A percentile compares a stretch with the other conserved stretches of the same genome.
Conservation (phyloP, 257 asterid species). For the Fraxinus cuspidata region DNA sequence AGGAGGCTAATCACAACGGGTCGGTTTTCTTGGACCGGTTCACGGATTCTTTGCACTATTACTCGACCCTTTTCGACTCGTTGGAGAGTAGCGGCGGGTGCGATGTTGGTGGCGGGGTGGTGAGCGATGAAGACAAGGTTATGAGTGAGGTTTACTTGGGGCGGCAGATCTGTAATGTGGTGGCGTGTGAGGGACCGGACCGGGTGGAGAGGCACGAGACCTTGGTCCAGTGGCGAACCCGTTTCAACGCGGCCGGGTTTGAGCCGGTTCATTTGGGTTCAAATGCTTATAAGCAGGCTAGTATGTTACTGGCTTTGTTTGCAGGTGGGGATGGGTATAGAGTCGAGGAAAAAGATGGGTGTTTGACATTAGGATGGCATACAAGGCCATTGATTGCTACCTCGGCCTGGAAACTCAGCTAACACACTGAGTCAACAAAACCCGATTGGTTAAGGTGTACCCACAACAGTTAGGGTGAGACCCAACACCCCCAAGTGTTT, state of each 20-base stretch:
- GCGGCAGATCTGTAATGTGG: slow-evolving; percentile 80
- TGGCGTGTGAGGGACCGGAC: slow-evolving; percentile 83
- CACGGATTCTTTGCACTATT: slow-evolving; percentile 75
- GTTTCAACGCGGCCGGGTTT: slow-evolving; percentile 59
- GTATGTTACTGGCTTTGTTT: slow-evolving; percentile 70
- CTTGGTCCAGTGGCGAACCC: slow-evolving; percentile 63
- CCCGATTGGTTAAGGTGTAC: slow-evolving; percentile 1
- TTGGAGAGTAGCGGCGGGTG: slow-evolving; percentile 55
- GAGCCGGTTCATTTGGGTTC: slow-evolving; percentile 75
- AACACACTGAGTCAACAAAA: slow-evolving; percentile 16
- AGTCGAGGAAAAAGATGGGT: slow-evolving; percentile 81
- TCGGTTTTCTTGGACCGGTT: slow-evolving; percentile 77
- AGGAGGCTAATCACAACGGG: slow-evolving; percentile 87
- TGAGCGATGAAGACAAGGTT: slow-evolving; percentile 65
- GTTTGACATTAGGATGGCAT: slow-evolving; percentile 94
- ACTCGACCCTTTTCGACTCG: slow-evolving; percentile 89
- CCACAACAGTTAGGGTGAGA: slow-evolving; percentile 25
- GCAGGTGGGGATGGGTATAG: slow-evolving; percentile 87
- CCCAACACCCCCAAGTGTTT: slow-evolving; percentile 39
- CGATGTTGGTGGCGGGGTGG: slow-evolving; percentile 33
- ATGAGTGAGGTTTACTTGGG: slow-evolving; percentile 90
- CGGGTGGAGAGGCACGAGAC: slow-evolving; percentile 94
- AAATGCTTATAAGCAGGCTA: slow-evolving; percentile 81
- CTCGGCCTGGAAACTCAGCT: slow-evolving; percentile 82
- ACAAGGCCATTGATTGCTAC: slow-evolving; percentile 84